Base-by-base conservation (phyloP, 139 green algal genomes). In the Coccomyxa sp. region DNA sequence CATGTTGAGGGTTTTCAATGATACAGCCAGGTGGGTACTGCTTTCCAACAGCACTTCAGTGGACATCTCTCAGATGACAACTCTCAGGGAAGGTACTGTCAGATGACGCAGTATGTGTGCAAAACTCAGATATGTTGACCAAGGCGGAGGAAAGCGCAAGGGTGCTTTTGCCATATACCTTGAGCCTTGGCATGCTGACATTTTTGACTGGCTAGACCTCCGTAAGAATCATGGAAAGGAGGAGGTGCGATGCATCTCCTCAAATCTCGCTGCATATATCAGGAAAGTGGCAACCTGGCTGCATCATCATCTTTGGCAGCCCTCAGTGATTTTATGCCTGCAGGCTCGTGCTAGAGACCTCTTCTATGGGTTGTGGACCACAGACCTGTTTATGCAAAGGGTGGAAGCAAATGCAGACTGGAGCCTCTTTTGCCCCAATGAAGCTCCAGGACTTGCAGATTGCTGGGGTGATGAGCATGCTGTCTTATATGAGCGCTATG, bases 1-100 rank as follows among this genome's bases (percentile, higher is more conserved):
- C 74, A 99, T 99, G 96, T 91, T 99, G 74, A 88, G 96, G 36
- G 96, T 99, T 3, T 99, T 99, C 92, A 99, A 99, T 83, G 95
- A 99, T 89, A 99, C 96, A 24, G 95, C 96, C 85, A 95, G 91
- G 81, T 84, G n/a, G 22, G 33, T n/a, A n/a, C n/a, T n/a, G n/a
- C n/a, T n/a, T n/a, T n/a, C 18, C 50, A 64, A 64, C 5, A 64
- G 50, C 44, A 58, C 14, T 58, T 58, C 14, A 58, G 44, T 10
- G n/a, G n/a, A n/a, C n/a, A n/a, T n/a, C n/a, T n/a, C n/a, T n/a
- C n/a, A n/a, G n/a, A n/a, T n/a, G n/a, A n/a, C 50, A 22, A 18
- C 22, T 64, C 27, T 5, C 5, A 64, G 2, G 5, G 50, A 18
- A 64, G 27, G 50, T 22, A 64, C 50, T 6, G 50, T 22, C 22